Conservation (phyloP, 2,329 filamentous ascomycete genomes). For the Cadophora gregata region DNA sequence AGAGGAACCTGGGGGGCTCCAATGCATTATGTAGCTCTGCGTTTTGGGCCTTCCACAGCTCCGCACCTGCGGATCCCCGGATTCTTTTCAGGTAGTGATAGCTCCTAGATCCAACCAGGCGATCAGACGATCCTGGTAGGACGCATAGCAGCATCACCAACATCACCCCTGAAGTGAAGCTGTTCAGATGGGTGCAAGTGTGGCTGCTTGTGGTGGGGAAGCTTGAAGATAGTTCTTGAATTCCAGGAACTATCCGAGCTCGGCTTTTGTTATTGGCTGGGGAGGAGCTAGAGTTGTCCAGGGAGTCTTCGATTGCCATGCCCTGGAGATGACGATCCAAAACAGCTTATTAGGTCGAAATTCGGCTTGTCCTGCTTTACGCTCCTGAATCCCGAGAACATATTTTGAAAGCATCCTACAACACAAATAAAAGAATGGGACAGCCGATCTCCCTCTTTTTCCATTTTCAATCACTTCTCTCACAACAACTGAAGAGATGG, state of each 20-base stretch:
- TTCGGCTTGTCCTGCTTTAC: neutral
- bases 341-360: neutral
- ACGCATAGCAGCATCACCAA: constrained; percentile 9
- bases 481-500: neutral
- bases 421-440: neutral
- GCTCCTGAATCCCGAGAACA: neutral
- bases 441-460: neutral
- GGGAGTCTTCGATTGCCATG: neutral
- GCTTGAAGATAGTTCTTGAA: constrained; percentile 3
- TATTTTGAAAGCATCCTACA: neutral
- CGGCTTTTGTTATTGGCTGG: constrained; percentile 7
- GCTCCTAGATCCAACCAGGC: constrained; percentile 13
- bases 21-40: constrained; percentile 27
- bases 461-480: neutral
- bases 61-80: constrained; percentile 32
- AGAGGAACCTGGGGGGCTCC: neutral
- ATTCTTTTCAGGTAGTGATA: constrained; percentile 15
- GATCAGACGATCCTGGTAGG: constrained; percentile 32
- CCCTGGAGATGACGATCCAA: neutral
- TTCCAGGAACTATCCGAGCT: constrained; percentile 18
- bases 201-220: constrained; percentile 18
- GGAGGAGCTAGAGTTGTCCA: neutral
- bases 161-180: constrained; percentile 18
- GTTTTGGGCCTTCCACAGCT: constrained; percentile 22
- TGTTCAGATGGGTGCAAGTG: constrained; percentile 26